Percentiles rank a stretch among this genome's conserved stretches.
phyloP scores from a whole-genome alignment of 352 stramenopile genomes.

The Thalassiosira sp. region DNA sequence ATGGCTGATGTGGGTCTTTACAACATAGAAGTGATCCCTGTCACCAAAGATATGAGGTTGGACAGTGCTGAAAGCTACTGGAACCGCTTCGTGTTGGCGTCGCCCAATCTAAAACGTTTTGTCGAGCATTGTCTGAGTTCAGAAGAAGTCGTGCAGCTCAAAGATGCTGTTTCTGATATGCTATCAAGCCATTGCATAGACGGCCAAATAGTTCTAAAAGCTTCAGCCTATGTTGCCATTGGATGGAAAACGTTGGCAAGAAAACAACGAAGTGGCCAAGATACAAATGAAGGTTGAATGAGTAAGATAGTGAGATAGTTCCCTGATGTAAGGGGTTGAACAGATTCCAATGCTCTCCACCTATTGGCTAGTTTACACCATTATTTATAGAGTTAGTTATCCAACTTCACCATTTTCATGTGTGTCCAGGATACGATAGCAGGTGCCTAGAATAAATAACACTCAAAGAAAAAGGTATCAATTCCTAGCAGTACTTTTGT shows the following conservation, averaged over 20 bases:
- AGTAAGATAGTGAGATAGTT: too few species aligned
- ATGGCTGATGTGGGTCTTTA: conserved; percentile 8
- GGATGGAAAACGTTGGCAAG: conserved; percentile 3
- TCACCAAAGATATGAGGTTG: conserved; percentile 1
- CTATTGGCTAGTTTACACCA: too few species aligned
- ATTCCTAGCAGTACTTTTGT: too few species aligned
- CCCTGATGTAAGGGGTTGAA: too few species aligned
- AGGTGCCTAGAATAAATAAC: too few species aligned
- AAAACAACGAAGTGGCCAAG: neutral
- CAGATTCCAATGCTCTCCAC: too few species aligned
- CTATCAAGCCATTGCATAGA: neutral
- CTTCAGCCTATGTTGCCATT: conserved; percentile 21
- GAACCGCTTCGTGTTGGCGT: conserved; percentile 19
- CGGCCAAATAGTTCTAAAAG: neutral
- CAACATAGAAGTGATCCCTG: conserved; percentile 12
- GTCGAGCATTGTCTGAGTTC: conserved; percentile 15
- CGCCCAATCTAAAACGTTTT: conserved; percentile 17
- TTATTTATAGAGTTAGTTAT: too few species aligned
- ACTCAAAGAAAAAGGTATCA: too few species aligned
- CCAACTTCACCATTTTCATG: too few species aligned
- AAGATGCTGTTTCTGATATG: conserved; percentile 1
- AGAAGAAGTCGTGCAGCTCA: conserved; percentile 6
- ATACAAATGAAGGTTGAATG: too few species aligned
- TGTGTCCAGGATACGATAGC: too few species aligned
- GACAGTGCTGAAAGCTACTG: conserved; percentile 19